Evolutionary conservation across 140 eudicot species (phyloP).

Genomic region (Senecio squalidus): DNA sequence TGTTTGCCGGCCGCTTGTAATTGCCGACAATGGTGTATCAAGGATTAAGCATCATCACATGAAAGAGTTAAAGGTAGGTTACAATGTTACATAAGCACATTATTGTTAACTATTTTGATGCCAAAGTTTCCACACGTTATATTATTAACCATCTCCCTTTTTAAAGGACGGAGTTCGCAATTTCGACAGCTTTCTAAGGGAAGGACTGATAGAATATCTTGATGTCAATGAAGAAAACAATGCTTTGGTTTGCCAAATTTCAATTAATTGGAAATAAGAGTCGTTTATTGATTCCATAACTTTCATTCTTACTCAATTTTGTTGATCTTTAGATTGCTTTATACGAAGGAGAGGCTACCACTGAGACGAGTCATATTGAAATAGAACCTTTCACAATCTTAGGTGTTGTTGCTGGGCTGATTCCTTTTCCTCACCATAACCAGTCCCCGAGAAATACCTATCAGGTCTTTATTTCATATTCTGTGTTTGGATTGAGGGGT

Average conservation of each 20-base stretch:
- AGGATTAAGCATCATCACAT: constrained; percentile 88
- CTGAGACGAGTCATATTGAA: constrained; percentile 86
- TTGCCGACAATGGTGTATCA: constrained; percentile 94
- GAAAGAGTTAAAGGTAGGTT: constrained; percentile 77
- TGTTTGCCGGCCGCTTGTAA: constrained; percentile 98
- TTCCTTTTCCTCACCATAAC: constrained; percentile 98
- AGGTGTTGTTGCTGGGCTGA: constrained; percentile 86
- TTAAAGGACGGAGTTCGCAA: constrained; percentile 80
- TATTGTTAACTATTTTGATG: not conserved
- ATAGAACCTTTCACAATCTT: constrained; percentile 94
- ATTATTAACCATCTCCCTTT: constrained; percentile 3
- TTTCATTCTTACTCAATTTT: constrained; percentile 6
- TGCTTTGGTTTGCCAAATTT: constrained; percentile 62
- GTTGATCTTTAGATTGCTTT: constrained; percentile 66
- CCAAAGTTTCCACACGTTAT: not conserved
- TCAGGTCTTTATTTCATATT: constrained; percentile 49
- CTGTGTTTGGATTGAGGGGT: constrained; percentile 3
- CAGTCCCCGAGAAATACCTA: constrained; percentile 99
- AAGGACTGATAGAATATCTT: constrained; percentile 93
- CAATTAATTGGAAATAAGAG: not conserved
- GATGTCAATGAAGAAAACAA: constrained; percentile 99
- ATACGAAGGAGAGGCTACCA: constrained; percentile 71
- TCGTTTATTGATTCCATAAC: not conserved
- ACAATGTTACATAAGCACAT: not conserved
- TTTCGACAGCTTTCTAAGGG: constrained; percentile 78